A percentile compares a stretch with the other conserved stretches of the same genome.
Conservation (phyloP, 805 yeast genomes). For the Candida xiaguanensis region DNA sequence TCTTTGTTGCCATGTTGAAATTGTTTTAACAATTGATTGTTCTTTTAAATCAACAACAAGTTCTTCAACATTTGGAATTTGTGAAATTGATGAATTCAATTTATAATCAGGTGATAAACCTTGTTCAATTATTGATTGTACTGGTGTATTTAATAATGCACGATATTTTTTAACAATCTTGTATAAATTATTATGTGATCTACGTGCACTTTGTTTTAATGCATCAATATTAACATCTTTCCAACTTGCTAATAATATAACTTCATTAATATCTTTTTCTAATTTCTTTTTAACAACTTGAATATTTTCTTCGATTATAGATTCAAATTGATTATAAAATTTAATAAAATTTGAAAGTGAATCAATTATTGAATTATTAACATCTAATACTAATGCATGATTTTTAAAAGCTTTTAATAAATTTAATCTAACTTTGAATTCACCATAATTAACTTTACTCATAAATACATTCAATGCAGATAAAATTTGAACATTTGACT, state of each 20-base stretch:
- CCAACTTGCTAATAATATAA: conserved; percentile 91
- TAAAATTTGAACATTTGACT: conserved; percentile 23
- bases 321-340: conserved; percentile 65
- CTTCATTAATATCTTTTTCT: conserved; percentile 79
- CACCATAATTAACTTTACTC: conserved; percentile 75
- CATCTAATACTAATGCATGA: conserved; percentile 42
- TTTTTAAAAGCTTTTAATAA: conserved; percentile 61
- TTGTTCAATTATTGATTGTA: conserved; percentile 52
- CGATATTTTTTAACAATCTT: conserved; percentile 83
- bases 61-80: conserved; percentile 12
- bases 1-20: conserved; percentile 53
- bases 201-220: conserved; percentile 86
- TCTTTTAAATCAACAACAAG: not conserved
- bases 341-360: conserved; percentile 55
- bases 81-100: not conserved
- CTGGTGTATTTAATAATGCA: conserved; percentile 48
- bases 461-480: conserved; percentile 70
- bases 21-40: conserved; percentile 20
- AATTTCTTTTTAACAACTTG: conserved; percentile 46
- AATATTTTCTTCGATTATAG: conserved; percentile 45
- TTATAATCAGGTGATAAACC: conserved; percentile 36
- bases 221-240: conserved; percentile 94
- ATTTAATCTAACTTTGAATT: conserved; percentile 54
- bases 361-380: conserved; percentile 20
- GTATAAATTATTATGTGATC: conserved; percentile 80